These are phyloP conservation scores for Pseudogymnoascus pannorum DNA, from an alignment of 2,329 filamentous ascomycete genomes.

Conservation along the genomic window DNA sequence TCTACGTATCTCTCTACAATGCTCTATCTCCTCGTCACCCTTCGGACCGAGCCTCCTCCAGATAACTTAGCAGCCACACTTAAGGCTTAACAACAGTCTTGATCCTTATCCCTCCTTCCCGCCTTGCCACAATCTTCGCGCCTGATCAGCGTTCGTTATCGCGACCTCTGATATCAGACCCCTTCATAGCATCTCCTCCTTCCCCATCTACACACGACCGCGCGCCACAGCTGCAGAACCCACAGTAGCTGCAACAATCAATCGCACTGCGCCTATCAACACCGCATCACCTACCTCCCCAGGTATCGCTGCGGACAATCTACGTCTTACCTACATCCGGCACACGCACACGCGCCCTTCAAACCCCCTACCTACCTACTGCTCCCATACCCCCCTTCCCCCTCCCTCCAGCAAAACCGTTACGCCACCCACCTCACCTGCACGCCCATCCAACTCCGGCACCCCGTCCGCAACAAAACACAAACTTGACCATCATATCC, in stretches of 20 bases:
- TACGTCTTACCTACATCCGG: background rate
- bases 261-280: background rate
- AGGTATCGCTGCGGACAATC: background rate
- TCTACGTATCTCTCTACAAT: conserved; percentile 1
- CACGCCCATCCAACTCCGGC: background rate
- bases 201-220: background rate
- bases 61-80: background rate
- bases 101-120: background rate
- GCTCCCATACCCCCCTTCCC: background rate
- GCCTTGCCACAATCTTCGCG: background rate
- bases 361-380: background rate
- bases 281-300: background rate
- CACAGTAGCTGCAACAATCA: background rate
- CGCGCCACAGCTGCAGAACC: background rate
- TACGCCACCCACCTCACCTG: background rate
- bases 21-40: background rate
- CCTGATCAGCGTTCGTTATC: background rate
- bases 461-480: background rate
- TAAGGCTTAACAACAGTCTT: too few relatives aligned
- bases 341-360: background rate
- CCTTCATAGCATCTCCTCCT: background rate
- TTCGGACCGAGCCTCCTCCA: background rate
- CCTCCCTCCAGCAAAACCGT: background rate
- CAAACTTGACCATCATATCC: background rate
- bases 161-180: background rate